phyloP scores from a whole-genome alignment of 768 basidiomycete genomes.

The Suillus hirtellus region DNA sequence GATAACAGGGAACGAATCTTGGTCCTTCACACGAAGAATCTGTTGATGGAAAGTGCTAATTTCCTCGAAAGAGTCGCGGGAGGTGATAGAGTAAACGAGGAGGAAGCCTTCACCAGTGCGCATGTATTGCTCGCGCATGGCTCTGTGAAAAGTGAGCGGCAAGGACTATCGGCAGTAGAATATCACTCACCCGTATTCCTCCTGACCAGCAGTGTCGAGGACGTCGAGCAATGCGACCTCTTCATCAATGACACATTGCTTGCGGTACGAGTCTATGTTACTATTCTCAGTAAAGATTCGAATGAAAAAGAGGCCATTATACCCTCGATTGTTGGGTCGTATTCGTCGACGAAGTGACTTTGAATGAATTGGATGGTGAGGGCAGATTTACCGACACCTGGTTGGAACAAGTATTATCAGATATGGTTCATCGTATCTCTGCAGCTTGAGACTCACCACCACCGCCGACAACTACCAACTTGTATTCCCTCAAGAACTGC shows the following conservation, averaged over 20 bases:
- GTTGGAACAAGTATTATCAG: slow-evolving; percentile 8
- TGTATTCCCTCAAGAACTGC: slow-evolving; percentile 94
- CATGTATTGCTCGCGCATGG: slow-evolving; percentile 99
- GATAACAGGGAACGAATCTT: slow-evolving; percentile 92
- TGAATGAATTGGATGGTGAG: slow-evolving; percentile 99
- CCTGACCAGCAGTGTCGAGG: slow-evolving; percentile 95
- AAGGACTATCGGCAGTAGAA: slow-evolving; percentile 12
- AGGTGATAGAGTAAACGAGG: slow-evolving; percentile 98
- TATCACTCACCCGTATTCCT: slow-evolving; percentile 87
- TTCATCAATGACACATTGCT: slow-evolving; percentile 97
- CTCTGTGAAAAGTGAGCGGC: slow-evolving; percentile 45
- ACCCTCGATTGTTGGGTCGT: slow-evolving; percentile 96
- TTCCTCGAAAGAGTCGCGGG: slow-evolving; percentile 95
- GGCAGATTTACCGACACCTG: slow-evolving; percentile 75
- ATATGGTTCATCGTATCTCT: background rate
- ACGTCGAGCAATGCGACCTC: slow-evolving; percentile 97
- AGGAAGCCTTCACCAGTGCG: slow-evolving; percentile 97
- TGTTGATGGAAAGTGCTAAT: slow-evolving; percentile 96
- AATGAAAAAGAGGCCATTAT: background rate
- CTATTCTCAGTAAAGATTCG: slow-evolving; percentile 2
- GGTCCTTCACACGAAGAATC: slow-evolving; percentile 95
- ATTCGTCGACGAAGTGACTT: slow-evolving; percentile 90
- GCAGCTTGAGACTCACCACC: slow-evolving; percentile 65
- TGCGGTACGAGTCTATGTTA: slow-evolving; percentile 90
- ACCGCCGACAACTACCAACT: slow-evolving; percentile 97